Evolutionary conservation across 2,329 filamentous ascomycete species (phyloP), one percentile per base, ranked within the genome.

Genomic region (Herpotrichia juniperi): DNA sequence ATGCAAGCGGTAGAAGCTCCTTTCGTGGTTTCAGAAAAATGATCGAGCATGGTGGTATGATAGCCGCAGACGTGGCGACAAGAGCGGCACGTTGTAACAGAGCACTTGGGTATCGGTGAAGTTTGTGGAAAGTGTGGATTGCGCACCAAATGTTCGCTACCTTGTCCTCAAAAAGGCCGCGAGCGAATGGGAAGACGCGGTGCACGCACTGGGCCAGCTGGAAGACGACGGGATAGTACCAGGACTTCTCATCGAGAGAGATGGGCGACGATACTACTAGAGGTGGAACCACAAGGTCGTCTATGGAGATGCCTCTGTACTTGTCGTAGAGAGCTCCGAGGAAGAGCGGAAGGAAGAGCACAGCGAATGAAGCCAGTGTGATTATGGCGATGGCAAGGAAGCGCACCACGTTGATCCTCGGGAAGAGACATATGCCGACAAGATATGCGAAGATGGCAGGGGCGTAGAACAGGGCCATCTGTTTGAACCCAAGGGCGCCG

Each of bases 71-170:
- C 0, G 94, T 99, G 1, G 88, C 83, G 1, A 82, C 77, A 1
- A 97, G 81, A 2, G 94, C 91, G 1, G 86, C 84, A 47, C 85
- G 85, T 69, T 96, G 91, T 25, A 99, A 83, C 5, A 91, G 72
- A 7, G 83, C 81, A 2, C 85, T 74, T 1, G 90, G 86, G 60
- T 91, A 94, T 16, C 84, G 78, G 56, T 89, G 84, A 31, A 99
- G 84, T 76, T 99, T 99, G 77, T 96, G 81, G 49, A 96, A 81
- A 1, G 94, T 88, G 70, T 97, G 96, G 50, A 93, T 81, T 4
- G 92, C 88, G 71, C 94, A 99, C 94, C 94, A 99, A 66, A 97
- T 89, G 71, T 99, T 99, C 67, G 94, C 94, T 17, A 99, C 96
- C 75, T 99, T 99, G 78, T 97, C 94, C 76, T 99, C 96, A 66